Conservation (phyloP, 2,329 filamentous ascomycete genomes). For the Xylariales sp. region DNA sequence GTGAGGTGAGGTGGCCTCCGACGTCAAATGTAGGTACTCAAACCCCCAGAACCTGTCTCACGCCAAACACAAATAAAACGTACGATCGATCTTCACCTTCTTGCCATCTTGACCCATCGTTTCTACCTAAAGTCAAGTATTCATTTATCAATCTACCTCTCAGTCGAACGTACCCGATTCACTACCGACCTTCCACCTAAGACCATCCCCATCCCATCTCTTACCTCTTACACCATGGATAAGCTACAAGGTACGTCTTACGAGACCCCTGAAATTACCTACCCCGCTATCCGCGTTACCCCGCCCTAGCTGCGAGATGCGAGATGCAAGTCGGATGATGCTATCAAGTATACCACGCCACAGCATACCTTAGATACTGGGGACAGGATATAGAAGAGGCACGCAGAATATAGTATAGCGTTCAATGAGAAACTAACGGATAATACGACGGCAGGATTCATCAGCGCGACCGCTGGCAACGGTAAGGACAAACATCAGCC, state of each 20-base stretch:
- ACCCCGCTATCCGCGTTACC: conserved; percentile 23
- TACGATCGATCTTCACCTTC: conserved; percentile 1
- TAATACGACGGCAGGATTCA: conserved; percentile 28
- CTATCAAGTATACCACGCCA: not conserved
- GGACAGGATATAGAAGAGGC: not conserved
- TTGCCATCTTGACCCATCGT: not conserved
- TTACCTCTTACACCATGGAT: conserved; percentile 32
- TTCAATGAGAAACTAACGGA: conserved; percentile 24
- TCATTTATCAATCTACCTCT: not conserved
- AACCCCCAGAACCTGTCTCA: conserved; percentile 28
- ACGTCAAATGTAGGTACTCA: not conserved
- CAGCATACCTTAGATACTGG: not conserved
- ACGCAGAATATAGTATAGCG: not conserved
- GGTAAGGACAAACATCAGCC: conserved; percentile 36
- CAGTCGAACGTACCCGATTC: not conserved
- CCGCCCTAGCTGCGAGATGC: conserved; percentile 23
- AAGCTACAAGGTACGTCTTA: conserved; percentile 36
- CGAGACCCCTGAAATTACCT: conserved; percentile 4
- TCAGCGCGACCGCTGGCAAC: conserved; percentile 42
- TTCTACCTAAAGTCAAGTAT: too few relatives aligned
- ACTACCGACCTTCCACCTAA: not conserved
- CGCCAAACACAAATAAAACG: conserved; percentile 27
- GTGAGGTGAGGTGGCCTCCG: not conserved
- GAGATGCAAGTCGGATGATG: conserved; percentile 21
- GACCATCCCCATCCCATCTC: not conserved